Percentiles rank a stretch among this genome's conserved stretches.
These are phyloP conservation scores for Fusarium tjaetaba DNA, from an alignment of 2,329 filamentous ascomycete species.

Conservation along the genomic window DNA sequence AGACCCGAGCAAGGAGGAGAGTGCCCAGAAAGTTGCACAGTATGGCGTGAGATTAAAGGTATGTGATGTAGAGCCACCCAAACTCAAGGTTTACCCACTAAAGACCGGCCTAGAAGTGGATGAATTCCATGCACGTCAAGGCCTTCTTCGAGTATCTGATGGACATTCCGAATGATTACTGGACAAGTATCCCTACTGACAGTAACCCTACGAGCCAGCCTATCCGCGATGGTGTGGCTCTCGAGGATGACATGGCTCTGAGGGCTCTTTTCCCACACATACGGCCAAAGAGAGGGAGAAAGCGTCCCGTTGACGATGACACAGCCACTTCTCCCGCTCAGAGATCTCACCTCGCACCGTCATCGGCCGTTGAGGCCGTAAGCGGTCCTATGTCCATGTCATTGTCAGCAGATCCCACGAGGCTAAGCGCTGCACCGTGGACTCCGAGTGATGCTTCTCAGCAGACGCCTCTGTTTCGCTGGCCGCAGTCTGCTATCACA, in stretches of 20 bases:
- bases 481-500: conserved; percentile 82
- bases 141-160: conserved; percentile 93
- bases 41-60: conserved; percentile 94
- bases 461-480: conserved; percentile 72
- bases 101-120: conserved; percentile 76
- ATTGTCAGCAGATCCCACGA: conserved; percentile 57
- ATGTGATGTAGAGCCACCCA: conserved; percentile 11
- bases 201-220: conserved; percentile 70
- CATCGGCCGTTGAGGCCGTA: conserved; percentile 53
- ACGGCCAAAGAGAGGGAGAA: conserved; percentile 68
- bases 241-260: conserved; percentile 90
- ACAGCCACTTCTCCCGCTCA: conserved; percentile 62
- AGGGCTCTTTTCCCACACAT: conserved; percentile 84
- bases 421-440: conserved; percentile 51
- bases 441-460: conserved; percentile 47
- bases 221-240: conserved; percentile 80
- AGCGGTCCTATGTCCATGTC: conserved; percentile 51
- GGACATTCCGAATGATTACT: conserved; percentile 81
- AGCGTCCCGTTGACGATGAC: conserved; percentile 72
- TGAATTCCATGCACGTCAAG: conserved; percentile 95
- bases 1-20: conserved; percentile 83
- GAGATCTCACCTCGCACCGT: conserved; percentile 69
- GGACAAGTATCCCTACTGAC: conserved; percentile 75
- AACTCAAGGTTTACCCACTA: background rate
- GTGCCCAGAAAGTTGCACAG: conserved; percentile 92